phyloP scores from a whole-genome alignment of 257 asterid genomes.

The Leonotis leonurus region DNA sequence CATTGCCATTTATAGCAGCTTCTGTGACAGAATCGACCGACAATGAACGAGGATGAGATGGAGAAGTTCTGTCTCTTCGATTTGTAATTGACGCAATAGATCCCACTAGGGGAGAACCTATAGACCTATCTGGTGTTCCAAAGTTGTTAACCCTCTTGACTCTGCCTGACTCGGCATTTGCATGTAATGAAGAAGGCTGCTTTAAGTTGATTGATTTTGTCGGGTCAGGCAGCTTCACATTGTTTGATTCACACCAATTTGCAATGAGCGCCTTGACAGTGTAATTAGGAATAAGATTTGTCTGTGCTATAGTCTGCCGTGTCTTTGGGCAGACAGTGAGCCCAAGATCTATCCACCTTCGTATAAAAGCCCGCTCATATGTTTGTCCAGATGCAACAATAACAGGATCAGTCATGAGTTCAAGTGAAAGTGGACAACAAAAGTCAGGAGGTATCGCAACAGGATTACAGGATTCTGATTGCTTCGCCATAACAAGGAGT shows the following conservation, averaged over 20 bases:
- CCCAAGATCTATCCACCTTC: conserved; percentile 84
- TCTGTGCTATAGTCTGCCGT: conserved; percentile 66
- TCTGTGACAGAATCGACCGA: conserved; percentile 54
- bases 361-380: conserved; percentile 73
- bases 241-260: conserved; percentile 68
- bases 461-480: conserved; percentile 50
- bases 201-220: conserved; percentile 38
- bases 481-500: conserved; percentile 58
- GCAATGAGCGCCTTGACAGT: conserved; percentile 83
- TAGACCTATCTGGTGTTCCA: conserved; percentile 38
- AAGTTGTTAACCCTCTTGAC: conserved; percentile 37
- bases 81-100: conserved; percentile 30
- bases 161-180: conserved; percentile 44
- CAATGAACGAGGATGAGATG: conserved; percentile 51
- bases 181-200: conserved; percentile 55
- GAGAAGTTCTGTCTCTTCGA: conserved; percentile 32
- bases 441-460: conserved; percentile 74
- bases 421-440: conserved; percentile 88
- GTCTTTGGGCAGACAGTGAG: conserved; percentile 88
- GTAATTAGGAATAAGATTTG: conserved; percentile 77
- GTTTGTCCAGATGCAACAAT: conserved; percentile 92
- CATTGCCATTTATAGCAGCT: conserved; percentile 35
- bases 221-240: conserved; percentile 71
- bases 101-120: conserved; percentile 39
- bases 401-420: conserved; percentile 88